phyloP scores from a whole-genome alignment of 2,329 filamentous ascomycete species.

The Periconia macrospinosa region DNA sequence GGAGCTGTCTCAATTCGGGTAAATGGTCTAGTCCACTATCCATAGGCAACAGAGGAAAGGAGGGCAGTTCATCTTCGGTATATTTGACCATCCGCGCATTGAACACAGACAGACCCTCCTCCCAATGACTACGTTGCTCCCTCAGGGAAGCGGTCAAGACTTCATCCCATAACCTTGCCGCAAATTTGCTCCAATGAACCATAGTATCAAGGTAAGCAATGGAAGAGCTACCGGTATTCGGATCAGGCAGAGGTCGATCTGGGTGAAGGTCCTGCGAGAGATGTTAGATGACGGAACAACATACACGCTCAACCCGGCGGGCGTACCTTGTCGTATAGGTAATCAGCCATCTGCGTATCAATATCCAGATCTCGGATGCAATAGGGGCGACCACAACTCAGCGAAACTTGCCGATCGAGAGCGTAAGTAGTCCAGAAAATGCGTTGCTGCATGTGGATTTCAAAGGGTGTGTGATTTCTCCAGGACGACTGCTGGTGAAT shows the following conservation, averaged over 20 bases:
- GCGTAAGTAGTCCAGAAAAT: conserved; percentile 35
- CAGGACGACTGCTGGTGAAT: conserved; percentile 30
- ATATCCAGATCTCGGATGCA: conserved; percentile 31
- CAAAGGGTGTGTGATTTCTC: conserved; percentile 14
- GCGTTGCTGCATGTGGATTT: conserved; percentile 25
- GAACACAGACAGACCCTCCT: conserved; percentile 4
- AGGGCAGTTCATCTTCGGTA: conserved; percentile 9
- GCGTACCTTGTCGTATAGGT: conserved; percentile 22
- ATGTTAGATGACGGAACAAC: background rate
- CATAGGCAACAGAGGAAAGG: conserved; percentile 11
- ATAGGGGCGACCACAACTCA: conserved; percentile 35
- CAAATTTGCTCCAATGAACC: conserved; percentile 27
- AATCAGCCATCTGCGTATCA: conserved; percentile 25
- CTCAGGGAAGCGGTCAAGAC: conserved; percentile 11
- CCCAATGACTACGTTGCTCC: conserved; percentile 6
- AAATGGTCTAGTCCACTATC: conserved; percentile 8
- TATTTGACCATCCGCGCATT: conserved; percentile 16
- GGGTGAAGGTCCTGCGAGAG: conserved; percentile 14
- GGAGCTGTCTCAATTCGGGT: conserved; percentile 11
- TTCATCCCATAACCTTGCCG: conserved; percentile 26
- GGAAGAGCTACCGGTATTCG: conserved; percentile 12
- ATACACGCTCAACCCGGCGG: background rate
- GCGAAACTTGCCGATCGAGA: conserved; percentile 30
- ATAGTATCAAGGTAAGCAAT: conserved; percentile 25
- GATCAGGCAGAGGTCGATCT: conserved; percentile 15